Base-by-base conservation (phyloP, 441 rosid species). In the Bocquillonia castaneifolia region DNA sequence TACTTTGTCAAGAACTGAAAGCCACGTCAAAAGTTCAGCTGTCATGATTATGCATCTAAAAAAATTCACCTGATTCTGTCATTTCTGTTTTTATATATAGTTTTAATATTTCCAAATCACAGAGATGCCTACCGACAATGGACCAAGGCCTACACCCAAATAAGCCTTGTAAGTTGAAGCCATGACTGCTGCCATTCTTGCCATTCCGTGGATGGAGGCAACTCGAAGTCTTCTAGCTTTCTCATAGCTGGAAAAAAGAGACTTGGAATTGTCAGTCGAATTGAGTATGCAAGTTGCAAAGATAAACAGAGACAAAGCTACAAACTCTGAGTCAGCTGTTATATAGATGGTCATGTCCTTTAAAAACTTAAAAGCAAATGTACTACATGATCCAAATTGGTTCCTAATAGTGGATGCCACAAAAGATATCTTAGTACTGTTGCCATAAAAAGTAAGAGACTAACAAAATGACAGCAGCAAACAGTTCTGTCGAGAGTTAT, bases 81-180 rank as follows among this genome's bases (percentile, higher is more conserved):
- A 61, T 48, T 54, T 61, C 20, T 10, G 13, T 13, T 42, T 12
- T 42, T 12, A 18, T 64, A 42, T 72, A 2, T 45, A 15, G 59
- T 29, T 31, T 60, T 15, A 51, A 29, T 45, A 39, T n/a, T 55
- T 44, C 28, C 6, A 40, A 67, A 25, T 28, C 39, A 67, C 50
- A 45, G 18, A 54, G 37, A 73, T 65, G 66, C 95, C 40, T 76
- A 89, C 97, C 78, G 92, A 85, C 20, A 89, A 72, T 40, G 96
- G 96, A 69, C 99, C 99, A 61, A 94, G 96, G 64, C 99, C 97
- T 68, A 93, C 93, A 56, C 96, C 99, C 69, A 94, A 72, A 81
- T 88, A 91, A 20, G 92, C 90, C 82, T 88, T 91, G 77, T 91
- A 94, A 67, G 96, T 87, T 7, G 97, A 89, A 68, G 96, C 97